A percentile compares a stretch with the other conserved stretches of the same genome.
Evolutionary conservation across 495 filamentous ascomycete genomes (phyloP).

Genomic region (Penicillium canescens): DNA sequence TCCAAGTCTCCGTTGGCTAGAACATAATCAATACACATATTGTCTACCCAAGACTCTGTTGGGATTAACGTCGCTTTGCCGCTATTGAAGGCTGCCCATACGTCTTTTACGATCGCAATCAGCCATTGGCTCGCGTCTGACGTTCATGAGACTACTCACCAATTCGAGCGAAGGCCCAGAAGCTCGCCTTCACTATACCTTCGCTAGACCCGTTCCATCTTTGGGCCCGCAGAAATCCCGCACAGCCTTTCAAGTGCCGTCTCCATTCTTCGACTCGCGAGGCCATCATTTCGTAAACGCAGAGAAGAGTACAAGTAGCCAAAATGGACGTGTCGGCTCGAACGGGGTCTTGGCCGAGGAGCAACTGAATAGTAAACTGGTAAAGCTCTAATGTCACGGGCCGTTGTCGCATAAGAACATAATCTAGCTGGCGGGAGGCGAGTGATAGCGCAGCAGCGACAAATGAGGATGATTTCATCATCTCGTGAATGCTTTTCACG

Average conservation of each 20-base stretch:
- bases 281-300: constrained; percentile 22
- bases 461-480: constrained; percentile 15
- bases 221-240: constrained; percentile 8
- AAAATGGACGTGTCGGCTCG: constrained; percentile 11
- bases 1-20: constrained; percentile 9
- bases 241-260: constrained; percentile 16
- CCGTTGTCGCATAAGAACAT: constrained; percentile 3
- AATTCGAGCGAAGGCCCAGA: constrained; percentile 20
- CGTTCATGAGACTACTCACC: constrained; percentile 1
- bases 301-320: constrained; percentile 15
- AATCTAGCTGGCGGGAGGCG: constrained; percentile 13
- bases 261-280: constrained; percentile 15
- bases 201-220: constrained; percentile 15
- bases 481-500: constrained; percentile 6
- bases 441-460: constrained; percentile 10
- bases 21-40: constrained; percentile 7
- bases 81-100: constrained; percentile 16
- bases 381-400: constrained; percentile 16
- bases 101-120: constrained; percentile 2
- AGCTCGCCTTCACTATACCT: constrained; percentile 15
- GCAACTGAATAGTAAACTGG: constrained; percentile 11
- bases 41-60: constrained; percentile 18
- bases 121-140: not conserved
- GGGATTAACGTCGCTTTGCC: constrained; percentile 18
- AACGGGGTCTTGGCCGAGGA: constrained; percentile 10